Percentiles rank a stretch among this genome's conserved stretches.
These are phyloP conservation scores for Xylariaceae sp. DNA, from an alignment of 2,329 filamentous ascomycete genomes.

Conservation along the genomic window DNA sequence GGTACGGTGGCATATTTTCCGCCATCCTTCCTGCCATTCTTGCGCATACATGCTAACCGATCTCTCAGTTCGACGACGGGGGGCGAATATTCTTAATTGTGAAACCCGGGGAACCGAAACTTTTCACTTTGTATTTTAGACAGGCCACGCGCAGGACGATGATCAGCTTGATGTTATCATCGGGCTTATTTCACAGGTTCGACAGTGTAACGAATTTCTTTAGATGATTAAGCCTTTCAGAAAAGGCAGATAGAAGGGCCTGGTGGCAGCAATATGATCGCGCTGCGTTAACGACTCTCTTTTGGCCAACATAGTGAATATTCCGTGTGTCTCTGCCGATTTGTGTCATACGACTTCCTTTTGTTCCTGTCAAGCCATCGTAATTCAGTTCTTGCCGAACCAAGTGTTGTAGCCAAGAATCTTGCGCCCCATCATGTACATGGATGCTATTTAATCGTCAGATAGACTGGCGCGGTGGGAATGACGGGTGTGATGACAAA, in stretches of 20 bases:
- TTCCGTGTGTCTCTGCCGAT: conserved; percentile 6
- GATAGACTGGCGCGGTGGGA: conserved; percentile 12
- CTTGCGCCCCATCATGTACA: conserved; percentile 72
- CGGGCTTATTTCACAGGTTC: conserved; percentile 16
- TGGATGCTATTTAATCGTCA: conserved; percentile 37
- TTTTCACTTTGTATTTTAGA: conserved; percentile 26
- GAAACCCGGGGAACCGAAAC: conserved; percentile 3
- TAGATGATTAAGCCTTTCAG: conserved; percentile 18
- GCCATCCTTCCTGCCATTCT: conserved; percentile 3
- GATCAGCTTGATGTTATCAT: conserved; percentile 18
- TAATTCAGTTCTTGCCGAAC: conserved; percentile 50
- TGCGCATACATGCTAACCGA: conserved; percentile 18
- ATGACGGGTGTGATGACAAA: conserved; percentile 40
- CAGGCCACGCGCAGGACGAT: conserved; percentile 15
- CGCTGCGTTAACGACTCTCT: conserved; percentile 21
- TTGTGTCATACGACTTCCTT: conserved; percentile 15
- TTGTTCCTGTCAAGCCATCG: not conserved
- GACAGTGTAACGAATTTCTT: conserved; percentile 24
- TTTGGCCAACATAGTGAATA: conserved; percentile 21
- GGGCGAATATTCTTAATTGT: not conserved
- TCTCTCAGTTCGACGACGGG: conserved; percentile 4
- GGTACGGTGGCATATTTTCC: conserved; percentile 9
- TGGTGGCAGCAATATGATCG: conserved; percentile 13
- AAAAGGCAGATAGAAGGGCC: conserved; percentile 8
- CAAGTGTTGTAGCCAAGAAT: conserved; percentile 74